A percentile compares a stretch with the other conserved stretches of the same genome.
Conservation (phyloP, 2,329 filamentous ascomycete species). For the Aureobasidium sp. region DNA sequence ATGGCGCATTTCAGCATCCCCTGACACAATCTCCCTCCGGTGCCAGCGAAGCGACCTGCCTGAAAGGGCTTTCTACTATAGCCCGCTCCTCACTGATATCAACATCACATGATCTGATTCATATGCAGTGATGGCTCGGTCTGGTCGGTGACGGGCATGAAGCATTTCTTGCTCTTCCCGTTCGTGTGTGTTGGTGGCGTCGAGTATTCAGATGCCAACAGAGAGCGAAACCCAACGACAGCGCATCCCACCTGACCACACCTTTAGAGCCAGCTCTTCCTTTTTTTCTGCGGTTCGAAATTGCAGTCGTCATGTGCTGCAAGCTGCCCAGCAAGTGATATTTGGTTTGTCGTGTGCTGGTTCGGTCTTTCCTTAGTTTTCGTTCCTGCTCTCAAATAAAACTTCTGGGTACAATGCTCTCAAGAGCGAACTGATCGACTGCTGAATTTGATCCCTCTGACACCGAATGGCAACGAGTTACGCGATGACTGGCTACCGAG, state of each 20-base stretch:
- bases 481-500: neutral
- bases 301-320: constrained; percentile 9
- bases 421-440: neutral
- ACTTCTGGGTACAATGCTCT: neutral
- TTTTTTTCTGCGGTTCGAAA: neutral
- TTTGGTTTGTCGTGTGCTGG: neutral
- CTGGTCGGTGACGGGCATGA: neutral
- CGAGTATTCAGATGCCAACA: constrained; percentile 2
- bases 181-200: constrained; percentile 3
- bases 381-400: neutral
- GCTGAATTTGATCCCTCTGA: too few relatives aligned
- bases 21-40: neutral
- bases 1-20: neutral
- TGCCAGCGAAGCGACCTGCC: constrained; percentile 12
- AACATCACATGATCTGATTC: constrained; percentile 7
- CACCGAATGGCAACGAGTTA: neutral
- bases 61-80: neutral
- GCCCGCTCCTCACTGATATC: neutral
- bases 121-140: constrained; percentile 5
- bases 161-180: neutral
- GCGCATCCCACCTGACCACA: constrained; percentile 10
- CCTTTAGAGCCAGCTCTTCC: neutral
- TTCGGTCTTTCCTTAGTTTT: neutral
- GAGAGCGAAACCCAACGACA: neutral
- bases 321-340: neutral